phyloP scores from a whole-genome alignment of 148 eudicot species.

The Amaranthus palmeri region DNA sequence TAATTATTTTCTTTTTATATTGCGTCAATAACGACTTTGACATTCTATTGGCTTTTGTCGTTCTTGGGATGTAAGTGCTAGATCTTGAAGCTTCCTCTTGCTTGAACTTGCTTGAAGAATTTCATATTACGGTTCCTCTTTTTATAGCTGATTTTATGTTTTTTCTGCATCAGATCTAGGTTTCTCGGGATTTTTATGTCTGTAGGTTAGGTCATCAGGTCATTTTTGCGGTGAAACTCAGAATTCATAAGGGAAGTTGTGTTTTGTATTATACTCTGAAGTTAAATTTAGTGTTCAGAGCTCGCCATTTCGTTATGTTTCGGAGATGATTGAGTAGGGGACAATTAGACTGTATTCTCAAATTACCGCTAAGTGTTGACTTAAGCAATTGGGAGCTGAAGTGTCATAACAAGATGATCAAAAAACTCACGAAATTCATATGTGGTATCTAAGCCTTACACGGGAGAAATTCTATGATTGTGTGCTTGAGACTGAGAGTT shows the following conservation, averaged over 20 bases:
- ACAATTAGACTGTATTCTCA: neutral
- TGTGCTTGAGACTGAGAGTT: too few species aligned
- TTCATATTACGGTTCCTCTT: neutral
- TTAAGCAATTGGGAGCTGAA: neutral
- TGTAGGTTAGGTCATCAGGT: neutral
- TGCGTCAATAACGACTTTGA: neutral
- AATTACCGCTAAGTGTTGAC: neutral
- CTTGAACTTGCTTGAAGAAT: neutral
- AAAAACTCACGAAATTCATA: too few species aligned
- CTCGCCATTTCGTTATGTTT: neutral
- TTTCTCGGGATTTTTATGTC: neutral
- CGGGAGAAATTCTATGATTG: too few species aligned
- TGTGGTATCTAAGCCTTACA: too few species aligned
- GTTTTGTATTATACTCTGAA: neutral
- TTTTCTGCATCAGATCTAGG: neutral
- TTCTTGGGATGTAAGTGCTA: neutral
- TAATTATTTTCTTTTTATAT: neutral
- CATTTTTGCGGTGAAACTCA: neutral
- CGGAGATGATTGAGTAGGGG: neutral
- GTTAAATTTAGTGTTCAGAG: neutral
- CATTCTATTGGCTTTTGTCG: neutral
- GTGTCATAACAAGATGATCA: too few species aligned
- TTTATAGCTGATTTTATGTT: neutral
- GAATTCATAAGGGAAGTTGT: neutral
- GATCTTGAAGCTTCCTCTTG: neutral